Percentiles rank a stretch among this genome's conserved stretches.
Conservation (phyloP, 345 rosid species). For the Sonneratia caseolaris region DNA sequence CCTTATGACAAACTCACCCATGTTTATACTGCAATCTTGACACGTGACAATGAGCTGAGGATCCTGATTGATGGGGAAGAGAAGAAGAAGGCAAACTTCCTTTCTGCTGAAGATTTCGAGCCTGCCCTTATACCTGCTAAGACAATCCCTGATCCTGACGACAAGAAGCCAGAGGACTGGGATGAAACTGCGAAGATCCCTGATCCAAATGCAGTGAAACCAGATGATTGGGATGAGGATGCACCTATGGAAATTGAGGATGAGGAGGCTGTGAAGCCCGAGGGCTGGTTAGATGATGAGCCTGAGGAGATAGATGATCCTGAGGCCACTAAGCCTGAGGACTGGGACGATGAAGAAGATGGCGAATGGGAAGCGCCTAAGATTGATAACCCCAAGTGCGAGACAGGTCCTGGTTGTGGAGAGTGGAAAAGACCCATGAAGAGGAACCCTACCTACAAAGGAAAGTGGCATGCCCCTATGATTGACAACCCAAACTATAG, state of each 20-base stretch:
- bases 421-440: conserved; percentile 49
- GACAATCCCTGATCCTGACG: conserved; percentile 44
- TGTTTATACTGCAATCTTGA: conserved; percentile 46
- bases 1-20: conserved; percentile 41
- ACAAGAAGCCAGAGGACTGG: conserved; percentile 53
- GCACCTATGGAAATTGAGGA: conserved; percentile 41
- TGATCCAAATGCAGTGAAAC: conserved; percentile 36
- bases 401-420: conserved; percentile 44
- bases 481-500: conserved; percentile 46
- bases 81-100: conserved; percentile 38
- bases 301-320: conserved; percentile 55
- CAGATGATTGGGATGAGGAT: conserved; percentile 61
- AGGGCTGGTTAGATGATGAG: conserved; percentile 53
- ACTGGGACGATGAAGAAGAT: conserved; percentile 62
- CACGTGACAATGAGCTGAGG: conserved; percentile 28
- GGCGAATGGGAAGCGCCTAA: conserved; percentile 58
- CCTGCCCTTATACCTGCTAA: conserved; percentile 41
- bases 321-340: conserved; percentile 46
- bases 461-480: conserved; percentile 45
- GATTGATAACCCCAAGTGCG: conserved; percentile 37
- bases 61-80: conserved; percentile 48
- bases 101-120: conserved; percentile 39
- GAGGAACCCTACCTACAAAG: conserved; percentile 44
- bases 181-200: conserved; percentile 41
- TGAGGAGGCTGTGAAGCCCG: conserved; percentile 44